phyloP scores from a whole-genome alignment of 1,284 basidiomycete genomes.

The Uromyces viciae-fabae region DNA sequence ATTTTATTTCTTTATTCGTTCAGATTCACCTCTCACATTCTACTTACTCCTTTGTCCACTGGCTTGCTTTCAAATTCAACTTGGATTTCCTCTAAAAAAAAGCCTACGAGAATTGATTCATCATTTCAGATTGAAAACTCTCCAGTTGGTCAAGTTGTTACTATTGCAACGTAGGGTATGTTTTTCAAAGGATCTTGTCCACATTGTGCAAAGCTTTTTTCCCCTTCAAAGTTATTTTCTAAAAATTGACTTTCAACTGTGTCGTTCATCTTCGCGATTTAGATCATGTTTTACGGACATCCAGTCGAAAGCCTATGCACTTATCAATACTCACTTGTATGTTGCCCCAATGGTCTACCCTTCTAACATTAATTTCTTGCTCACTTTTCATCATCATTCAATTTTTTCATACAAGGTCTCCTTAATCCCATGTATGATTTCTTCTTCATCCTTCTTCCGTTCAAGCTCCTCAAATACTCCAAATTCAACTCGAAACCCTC shows the following conservation, averaged over 20 bases:
- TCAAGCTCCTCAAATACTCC: no score
- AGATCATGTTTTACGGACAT: slow-evolving; percentile 97
- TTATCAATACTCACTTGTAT: slow-evolving; percentile 83
- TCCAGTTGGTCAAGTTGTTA: slow-evolving; percentile 90
- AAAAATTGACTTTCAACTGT: neutral
- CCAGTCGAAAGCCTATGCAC: slow-evolving; percentile 95
- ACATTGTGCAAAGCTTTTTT: neutral
- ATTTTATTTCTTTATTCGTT: neutral
- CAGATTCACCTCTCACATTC: neutral
- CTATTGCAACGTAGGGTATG: slow-evolving; percentile 79
- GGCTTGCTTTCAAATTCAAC: neutral
- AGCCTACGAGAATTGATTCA: slow-evolving; percentile 87
- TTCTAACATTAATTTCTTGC: neutral
- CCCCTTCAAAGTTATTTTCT: slow-evolving; percentile 3
- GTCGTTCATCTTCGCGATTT: no score
- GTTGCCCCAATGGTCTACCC: slow-evolving; percentile 13
- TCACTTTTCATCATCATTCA: slow-evolving; percentile 52
- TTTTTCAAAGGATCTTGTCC: no score
- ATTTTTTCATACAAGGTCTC: slow-evolving; percentile 59
- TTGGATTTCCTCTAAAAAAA: neutral
- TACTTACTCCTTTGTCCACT: neutral
- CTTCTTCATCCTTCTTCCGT: slow-evolving; percentile 3
- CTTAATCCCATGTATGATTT: slow-evolving; percentile 66
- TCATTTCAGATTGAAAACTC: slow-evolving; percentile 84
- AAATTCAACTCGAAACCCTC: no score